A percentile compares a stretch with the other conserved stretches of the same genome.
These are phyloP conservation scores for Aegilops bicornis DNA, from an alignment of 176 grass and related monocot genomes.

Conservation along the genomic window DNA sequence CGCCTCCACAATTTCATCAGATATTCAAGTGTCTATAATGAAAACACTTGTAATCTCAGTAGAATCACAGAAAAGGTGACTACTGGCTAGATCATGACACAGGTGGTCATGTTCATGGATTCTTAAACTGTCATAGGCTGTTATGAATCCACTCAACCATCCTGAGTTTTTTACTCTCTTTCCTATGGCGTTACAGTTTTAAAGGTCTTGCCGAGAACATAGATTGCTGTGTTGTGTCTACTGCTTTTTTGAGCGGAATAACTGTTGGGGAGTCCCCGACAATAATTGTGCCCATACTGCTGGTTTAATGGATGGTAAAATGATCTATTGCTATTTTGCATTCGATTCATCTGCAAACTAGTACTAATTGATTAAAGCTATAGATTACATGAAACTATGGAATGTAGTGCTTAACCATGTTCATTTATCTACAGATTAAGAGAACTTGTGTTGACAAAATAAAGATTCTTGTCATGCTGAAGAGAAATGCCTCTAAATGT, in stretches of 20 bases:
- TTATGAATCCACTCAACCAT: neutral
- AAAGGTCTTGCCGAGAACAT: neutral
- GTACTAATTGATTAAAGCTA: neutral
- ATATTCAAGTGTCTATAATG: neutral
- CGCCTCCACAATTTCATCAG: neutral
- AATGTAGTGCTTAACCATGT: neutral
- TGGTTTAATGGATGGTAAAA: neutral
- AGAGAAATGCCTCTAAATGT: neutral
- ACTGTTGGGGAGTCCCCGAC: neutral
- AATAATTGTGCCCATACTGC: neutral
- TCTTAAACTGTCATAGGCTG: neutral
- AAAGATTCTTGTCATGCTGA: neutral
- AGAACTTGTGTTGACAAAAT: neutral
- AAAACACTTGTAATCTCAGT: neutral
- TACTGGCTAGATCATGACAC: neutral
- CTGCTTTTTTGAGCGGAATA: no score
- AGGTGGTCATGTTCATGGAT: neutral
- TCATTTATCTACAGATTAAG: neutral
- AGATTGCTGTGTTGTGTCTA: no score
- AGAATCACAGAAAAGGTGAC: neutral
- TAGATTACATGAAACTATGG: neutral
- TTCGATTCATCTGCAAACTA: neutral
- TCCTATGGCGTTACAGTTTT: neutral
- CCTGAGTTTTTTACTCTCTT: neutral
- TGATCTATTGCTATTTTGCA: neutral